Evolutionary conservation across 2,329 filamentous ascomycete species (phyloP).

Genomic region (Alternaria longipes): DNA sequence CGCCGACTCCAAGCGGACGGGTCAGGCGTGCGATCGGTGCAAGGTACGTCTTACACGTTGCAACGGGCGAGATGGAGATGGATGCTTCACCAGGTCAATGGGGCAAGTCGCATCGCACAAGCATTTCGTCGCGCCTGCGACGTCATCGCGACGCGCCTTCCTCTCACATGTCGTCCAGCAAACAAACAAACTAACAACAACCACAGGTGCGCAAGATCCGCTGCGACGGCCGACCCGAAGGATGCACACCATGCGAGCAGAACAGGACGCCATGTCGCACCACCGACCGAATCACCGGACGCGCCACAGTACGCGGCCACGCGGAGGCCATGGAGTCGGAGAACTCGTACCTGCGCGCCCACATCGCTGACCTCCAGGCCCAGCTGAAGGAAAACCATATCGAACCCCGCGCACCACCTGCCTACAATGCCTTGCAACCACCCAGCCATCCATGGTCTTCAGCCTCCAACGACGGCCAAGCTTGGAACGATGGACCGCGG

Average conservation of each 20-base stretch:
- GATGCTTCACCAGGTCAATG: neutral
- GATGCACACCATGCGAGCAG: conserved; percentile 82
- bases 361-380: conserved; percentile 73
- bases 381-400: conserved; percentile 69
- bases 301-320: conserved; percentile 80
- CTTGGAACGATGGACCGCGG: conserved; percentile 35
- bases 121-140: neutral
- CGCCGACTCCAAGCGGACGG: conserved; percentile 69
- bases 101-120: neutral
- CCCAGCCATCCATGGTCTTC: conserved; percentile 31
- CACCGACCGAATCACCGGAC: conserved; percentile 85
- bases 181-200: conserved; percentile 17
- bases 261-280: conserved; percentile 82
- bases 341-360: conserved; percentile 71
- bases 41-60: conserved; percentile 62
- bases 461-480: conserved; percentile 25
- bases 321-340: conserved; percentile 79
- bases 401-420: conserved; percentile 63
- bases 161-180: neutral
- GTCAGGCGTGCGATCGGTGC: conserved; percentile 88
- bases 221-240: conserved; percentile 81
- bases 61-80: neutral
- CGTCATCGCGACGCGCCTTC: conserved; percentile 4
- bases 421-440: conserved; percentile 41
- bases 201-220: conserved; percentile 81